phyloP scores from a whole-genome alignment of 805 yeast genomes.

The Metschnikowia rubicola region DNA sequence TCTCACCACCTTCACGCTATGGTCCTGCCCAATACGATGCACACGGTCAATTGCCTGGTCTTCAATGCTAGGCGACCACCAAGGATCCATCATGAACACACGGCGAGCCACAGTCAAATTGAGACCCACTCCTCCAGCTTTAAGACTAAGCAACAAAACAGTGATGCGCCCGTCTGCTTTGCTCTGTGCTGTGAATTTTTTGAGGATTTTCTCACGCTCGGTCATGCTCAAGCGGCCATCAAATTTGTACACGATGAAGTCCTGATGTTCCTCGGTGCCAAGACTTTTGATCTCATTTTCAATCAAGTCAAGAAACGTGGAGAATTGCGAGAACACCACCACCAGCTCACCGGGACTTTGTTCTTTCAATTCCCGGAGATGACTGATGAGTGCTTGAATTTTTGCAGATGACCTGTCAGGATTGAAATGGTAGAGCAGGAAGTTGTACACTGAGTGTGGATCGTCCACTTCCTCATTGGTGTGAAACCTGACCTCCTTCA shows the following conservation, averaged over 20 bases:
- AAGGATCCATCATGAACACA: constrained; percentile 92
- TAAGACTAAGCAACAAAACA: constrained; percentile 68
- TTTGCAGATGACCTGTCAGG: constrained; percentile 66
- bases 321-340: constrained; percentile 89
- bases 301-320: constrained; percentile 74
- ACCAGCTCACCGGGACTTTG: constrained; percentile 65
- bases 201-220: constrained; percentile 60
- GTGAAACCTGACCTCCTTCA: constrained; percentile 29
- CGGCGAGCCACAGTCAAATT: constrained; percentile 80
- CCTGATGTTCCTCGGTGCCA: constrained; percentile 30
- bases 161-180: constrained; percentile 32
- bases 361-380: constrained; percentile 50
- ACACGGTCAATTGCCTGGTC: constrained; percentile 89
- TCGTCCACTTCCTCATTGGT: constrained; percentile 24
- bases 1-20: constrained; percentile 67
- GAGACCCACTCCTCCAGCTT: constrained; percentile 94
- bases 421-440: constrained; percentile 41
- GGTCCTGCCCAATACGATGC: constrained; percentile 84
- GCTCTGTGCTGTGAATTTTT: constrained; percentile 43
- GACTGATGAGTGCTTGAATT: constrained; percentile 61
- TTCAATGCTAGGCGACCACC: constrained; percentile 94
- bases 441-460: constrained; percentile 20
- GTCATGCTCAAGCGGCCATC: constrained; percentile 75
- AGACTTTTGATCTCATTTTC: constrained; percentile 50
- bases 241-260: constrained; percentile 61